These are phyloP conservation scores for Kodamaea fukazawae DNA, from an alignment of 805 yeast species.

Conservation along the genomic window DNA sequence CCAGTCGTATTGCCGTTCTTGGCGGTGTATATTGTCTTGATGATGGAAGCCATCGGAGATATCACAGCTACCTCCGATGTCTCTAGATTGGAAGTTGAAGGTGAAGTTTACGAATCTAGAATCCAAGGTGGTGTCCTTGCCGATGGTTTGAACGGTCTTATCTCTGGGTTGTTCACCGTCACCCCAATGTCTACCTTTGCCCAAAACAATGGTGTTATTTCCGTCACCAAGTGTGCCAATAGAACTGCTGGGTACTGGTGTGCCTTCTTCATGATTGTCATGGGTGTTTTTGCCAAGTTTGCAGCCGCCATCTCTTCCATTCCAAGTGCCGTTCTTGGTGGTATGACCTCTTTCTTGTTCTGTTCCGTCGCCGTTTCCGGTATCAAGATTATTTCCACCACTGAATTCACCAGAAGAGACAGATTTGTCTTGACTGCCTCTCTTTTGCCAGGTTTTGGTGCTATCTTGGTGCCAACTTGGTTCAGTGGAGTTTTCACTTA, in stretches of 20 bases:
- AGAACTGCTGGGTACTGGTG: constrained; percentile 78
- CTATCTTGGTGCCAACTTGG: constrained; percentile 64
- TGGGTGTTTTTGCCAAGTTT: constrained; percentile 73
- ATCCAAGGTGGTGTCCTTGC: constrained; percentile 92
- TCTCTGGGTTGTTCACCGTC: constrained; percentile 75
- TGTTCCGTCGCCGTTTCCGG: constrained; percentile 77
- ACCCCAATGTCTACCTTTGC: constrained; percentile 94
- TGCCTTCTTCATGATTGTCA: constrained; percentile 72
- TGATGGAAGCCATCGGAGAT: constrained; percentile 95
- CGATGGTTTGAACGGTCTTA: constrained; percentile 77
- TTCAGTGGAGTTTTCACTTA: constrained; percentile 64
- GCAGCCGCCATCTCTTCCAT: constrained; percentile 66
- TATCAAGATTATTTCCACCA: constrained; percentile 58
- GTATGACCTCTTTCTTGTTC: constrained; percentile 79
- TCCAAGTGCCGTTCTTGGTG: constrained; percentile 74
- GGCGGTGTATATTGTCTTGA: constrained; percentile 75
- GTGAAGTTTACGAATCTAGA: constrained; percentile 75
- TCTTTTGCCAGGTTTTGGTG: constrained; percentile 63
- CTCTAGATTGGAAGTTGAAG: constrained; percentile 80
- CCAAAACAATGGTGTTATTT: constrained; percentile 92
- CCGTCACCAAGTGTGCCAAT: constrained; percentile 88
- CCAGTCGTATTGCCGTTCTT: constrained; percentile 84
- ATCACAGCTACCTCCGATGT: constrained; percentile 93
- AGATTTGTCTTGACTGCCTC: constrained; percentile 69
- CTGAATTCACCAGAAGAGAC: constrained; percentile 68